Percentiles rank a stretch among this genome's conserved stretches.
Evolutionary conservation across 768 basidiomycete species (phyloP).

Genomic region (Leccinellum rugosiceps): DNA sequence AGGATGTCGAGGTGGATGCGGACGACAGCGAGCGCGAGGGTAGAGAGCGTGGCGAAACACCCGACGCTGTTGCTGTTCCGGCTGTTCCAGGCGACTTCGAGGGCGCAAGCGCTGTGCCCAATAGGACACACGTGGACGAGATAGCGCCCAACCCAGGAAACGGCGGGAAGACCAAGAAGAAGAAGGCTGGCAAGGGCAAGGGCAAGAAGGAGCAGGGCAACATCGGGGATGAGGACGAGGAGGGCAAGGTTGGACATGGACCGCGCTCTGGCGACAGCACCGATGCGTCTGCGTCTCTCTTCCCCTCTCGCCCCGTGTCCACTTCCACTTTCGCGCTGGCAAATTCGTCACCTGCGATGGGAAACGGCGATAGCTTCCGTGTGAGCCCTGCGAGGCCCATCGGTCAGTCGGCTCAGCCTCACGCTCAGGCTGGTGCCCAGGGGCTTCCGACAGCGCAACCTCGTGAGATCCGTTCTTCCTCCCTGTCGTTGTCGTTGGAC

Average conservation of each 20-base stretch:
- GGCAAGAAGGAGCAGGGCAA: not conserved
- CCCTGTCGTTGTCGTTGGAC: slow-evolving; percentile 30
- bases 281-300: slow-evolving; percentile 10
- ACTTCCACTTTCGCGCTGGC: not conserved
- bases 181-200: slow-evolving; percentile 4
- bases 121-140: not conserved
- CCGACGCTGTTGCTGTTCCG: not conserved
- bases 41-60: too few species aligned
- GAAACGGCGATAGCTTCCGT: slow-evolving; percentile 1
- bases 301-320: not conserved
- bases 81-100: slow-evolving; percentile 16
- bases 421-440: not conserved
- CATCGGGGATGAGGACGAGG: slow-evolving; percentile 1
- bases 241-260: slow-evolving; percentile 10
- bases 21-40: not conserved
- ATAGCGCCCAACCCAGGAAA: slow-evolving; percentile 32
- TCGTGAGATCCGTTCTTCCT: slow-evolving; percentile 21
- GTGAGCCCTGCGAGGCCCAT: slow-evolving; percentile 1
- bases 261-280: slow-evolving; percentile 17
- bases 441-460: slow-evolving; percentile 15
- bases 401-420: not conserved
- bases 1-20: not conserved
- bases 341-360: not conserved
- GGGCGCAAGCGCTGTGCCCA: not conserved
- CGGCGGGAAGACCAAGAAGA: slow-evolving; percentile 33